Evolutionary conservation across 495 filamentous ascomycete species (phyloP), one percentile per base, ranked within the genome.

Genomic region (Astrothelium subdiscretum): DNA sequence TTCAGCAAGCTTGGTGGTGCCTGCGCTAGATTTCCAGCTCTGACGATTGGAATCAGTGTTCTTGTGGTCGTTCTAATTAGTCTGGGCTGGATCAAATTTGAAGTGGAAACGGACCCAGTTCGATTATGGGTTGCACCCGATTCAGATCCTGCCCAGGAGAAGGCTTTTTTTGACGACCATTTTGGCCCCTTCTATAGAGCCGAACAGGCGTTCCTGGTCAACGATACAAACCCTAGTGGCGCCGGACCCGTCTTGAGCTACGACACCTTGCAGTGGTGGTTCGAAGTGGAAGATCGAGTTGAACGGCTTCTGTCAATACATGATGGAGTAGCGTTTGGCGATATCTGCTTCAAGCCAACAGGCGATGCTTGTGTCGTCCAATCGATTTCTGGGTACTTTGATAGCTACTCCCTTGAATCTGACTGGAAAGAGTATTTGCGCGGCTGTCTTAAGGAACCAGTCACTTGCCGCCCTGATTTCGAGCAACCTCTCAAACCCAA

Each of bases 171-270:
- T 68, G 94, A 97, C 73, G 74, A 83, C n/a, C 91, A 89, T 62
- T 98, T 98, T 70, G 95, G 92, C 1, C 90, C 95, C 1, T 98
- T 98, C 72, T 97, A 89, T 71, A 90, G 94, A 18, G 87, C 92
- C 2, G 88, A 98, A 72, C 92, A 97, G 74, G 85, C 86, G 1
- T 97, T 97, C 71, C 71, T 98, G 38, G 89, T 97, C 61, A 98
- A 97, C 66, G 91, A 96, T 67, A 90, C 84, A 6, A 72, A 80
- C 11, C 65, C 78, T 8, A 76, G 76, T 8, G 85, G 81, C 0
- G 80, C 82, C 24, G 86, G 87, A 1, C 89, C 89, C 2, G 87
- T 97, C 18, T 71, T 98, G 59, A 88, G 84, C 71, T 94, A 92
- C 63, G 87, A 96, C 3, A 97, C 88, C 0, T 77, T 98, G 15